Evolutionary conservation across 1,284 basidiomycete genomes (phyloP).

Genomic region (Gymnopus androsaceus): DNA sequence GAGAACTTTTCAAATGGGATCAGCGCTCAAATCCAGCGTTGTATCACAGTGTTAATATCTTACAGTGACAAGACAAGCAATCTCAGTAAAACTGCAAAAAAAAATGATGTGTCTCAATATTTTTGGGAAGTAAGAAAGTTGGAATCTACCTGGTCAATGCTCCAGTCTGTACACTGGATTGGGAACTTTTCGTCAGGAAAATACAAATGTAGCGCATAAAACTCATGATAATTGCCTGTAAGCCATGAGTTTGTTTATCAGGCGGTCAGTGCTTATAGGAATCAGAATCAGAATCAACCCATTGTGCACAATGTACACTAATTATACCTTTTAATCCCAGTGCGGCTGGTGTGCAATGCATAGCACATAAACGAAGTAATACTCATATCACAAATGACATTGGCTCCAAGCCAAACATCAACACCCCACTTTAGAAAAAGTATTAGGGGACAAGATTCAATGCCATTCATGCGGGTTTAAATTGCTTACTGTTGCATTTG

Average conservation of each 20-base stretch:
- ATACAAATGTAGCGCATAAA: neutral
- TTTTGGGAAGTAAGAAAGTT: neutral
- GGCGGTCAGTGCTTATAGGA: neutral
- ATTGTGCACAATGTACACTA: neutral
- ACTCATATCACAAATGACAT: neutral
- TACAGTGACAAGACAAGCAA: neutral
- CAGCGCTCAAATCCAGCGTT: neutral
- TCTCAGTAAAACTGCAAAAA: neutral
- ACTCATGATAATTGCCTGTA: neutral
- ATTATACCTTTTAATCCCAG: neutral
- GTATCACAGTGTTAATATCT: neutral
- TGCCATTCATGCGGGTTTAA: neutral
- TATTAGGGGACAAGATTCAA: neutral
- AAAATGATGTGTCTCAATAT: neutral
- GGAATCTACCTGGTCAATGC: neutral
- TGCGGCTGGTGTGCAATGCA: neutral
- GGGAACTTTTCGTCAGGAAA: neutral
- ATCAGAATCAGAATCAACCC: neutral
- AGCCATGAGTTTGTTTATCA: neutral
- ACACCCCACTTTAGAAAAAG: neutral
- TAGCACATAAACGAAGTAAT: neutral
- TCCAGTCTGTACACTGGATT: neutral
- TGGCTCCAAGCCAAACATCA: neutral
- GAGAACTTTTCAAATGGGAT: neutral
- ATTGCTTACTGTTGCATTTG: neutral